Base-by-base conservation (phyloP, 2,329 filamentous ascomycete genomes). In the Trichothecium roseum region DNA sequence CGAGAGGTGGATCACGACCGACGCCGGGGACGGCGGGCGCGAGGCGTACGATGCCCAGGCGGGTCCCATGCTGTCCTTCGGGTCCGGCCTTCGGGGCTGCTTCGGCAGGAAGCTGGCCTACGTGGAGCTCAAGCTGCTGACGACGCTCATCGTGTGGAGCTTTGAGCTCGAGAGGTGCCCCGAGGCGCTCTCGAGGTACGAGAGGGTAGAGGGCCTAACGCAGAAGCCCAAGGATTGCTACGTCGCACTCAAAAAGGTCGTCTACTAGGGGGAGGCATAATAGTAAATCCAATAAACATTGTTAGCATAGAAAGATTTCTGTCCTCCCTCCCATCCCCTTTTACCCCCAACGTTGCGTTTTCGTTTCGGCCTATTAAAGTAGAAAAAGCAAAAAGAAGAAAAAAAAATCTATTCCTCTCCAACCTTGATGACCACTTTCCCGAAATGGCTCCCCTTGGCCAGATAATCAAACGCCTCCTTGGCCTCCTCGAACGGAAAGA, bases 371-470 rank as follows among this genome's bases (percentile, higher is more conserved):
- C n/a, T n/a, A n/a, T n/a, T n/a, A n/a, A n/a, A n/a, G n/a, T n/a
- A n/a, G n/a, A n/a, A n/a, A n/a, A n/a, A n/a, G n/a, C n/a, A n/a
- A n/a, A n/a, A n/a, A n/a, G n/a, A n/a, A n/a, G n/a, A n/a, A n/a
- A 31, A 31, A 15, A 5, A 10, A 9, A 14, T 31, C 10, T 22
- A 39, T 37, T 53, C 52, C 8, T 45, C 47, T 8, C 46, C 51
- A 12, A 64, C 57, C 43, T 50, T 65, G 37, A 77, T 57, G 8
- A 69, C 60, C 20, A 77, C 59, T 54, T 78, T 78, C 17, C 73
- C 72, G 48, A 77, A 72, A 44, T 76, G 71, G 42, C 61, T 63
- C 26, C 71, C 67, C 28, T 57, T 61, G 45, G 53, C 65, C 50
- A 75, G 55, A 45, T 72, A 72, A 42, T 65, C 51, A 42, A 74